phyloP scores from a whole-genome alignment of 169 alveolate species.

The Plasmodium reichenowi region DNA sequence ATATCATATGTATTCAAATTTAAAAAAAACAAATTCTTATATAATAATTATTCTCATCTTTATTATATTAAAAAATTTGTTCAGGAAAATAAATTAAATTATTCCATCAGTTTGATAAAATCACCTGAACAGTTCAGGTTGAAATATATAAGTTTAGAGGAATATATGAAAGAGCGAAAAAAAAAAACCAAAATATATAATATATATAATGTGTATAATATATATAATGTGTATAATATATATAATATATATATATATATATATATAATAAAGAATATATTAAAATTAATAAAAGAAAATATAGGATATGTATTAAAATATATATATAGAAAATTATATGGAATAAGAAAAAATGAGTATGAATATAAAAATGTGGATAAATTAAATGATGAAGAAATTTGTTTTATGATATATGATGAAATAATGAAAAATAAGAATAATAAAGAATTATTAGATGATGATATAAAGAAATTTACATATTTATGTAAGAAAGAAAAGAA shows the following conservation, averaged over 20 bases:
- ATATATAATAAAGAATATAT: no score
- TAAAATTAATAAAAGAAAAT: no score
- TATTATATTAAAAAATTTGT: conserved; percentile 3
- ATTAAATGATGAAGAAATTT: conserved; percentile 55
- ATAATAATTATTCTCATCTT: neutral
- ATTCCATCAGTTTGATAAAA: conserved; percentile 23
- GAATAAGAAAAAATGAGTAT: no score
- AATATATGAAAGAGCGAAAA: conserved; percentile 10
- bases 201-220: no score
- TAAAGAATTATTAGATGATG: conserved; percentile 9
- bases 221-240: no score
- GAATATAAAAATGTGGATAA: neutral
- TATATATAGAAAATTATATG: no score
- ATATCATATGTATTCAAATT: no score
- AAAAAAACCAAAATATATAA: conserved; percentile 11
- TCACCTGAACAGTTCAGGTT: conserved; percentile 23
- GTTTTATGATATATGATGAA: conserved; percentile 63
- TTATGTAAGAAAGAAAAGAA: conserved; percentile 60
- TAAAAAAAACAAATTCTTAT: no score
- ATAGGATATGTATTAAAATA: no score
- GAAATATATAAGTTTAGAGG: conserved; percentile 38
- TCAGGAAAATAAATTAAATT: conserved; percentile 11
- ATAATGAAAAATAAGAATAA: conserved; percentile 40
- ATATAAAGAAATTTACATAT: conserved; percentile 6
- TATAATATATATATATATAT: no score